Evolutionary conservation across 1,139 yeast species (phyloP).

Genomic region (Suhomyces bribrorum): DNA sequence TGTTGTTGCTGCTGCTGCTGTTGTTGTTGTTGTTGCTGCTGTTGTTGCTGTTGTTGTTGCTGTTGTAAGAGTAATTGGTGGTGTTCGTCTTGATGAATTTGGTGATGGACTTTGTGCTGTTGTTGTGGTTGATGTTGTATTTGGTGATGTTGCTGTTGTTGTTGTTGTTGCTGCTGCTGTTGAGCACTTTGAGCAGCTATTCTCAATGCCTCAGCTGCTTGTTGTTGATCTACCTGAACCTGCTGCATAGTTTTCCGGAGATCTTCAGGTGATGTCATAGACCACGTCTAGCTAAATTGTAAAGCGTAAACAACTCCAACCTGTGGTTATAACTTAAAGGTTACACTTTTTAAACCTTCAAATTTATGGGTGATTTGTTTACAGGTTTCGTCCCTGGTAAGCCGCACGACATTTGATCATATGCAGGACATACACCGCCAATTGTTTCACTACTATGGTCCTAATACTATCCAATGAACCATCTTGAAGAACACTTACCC

Average conservation of each 20-base stretch:
- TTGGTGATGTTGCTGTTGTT: constrained; percentile 4
- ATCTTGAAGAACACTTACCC: too few relatives aligned
- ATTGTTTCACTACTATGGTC: too few relatives aligned
- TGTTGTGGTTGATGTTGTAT: constrained; percentile 7
- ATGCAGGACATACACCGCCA: background rate
- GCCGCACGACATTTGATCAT: background rate
- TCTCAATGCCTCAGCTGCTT: constrained; percentile 16
- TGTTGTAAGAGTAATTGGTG: constrained; percentile 17
- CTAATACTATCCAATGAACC: too few relatives aligned
- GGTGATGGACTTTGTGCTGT: constrained; percentile 9
- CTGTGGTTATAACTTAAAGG: constrained; percentile 8
- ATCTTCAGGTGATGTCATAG: constrained; percentile 11
- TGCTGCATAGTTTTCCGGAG: constrained; percentile 11
- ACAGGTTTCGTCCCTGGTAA: constrained; percentile 6
- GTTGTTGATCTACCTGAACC: constrained; percentile 15
- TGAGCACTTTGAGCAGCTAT: constrained; percentile 15
- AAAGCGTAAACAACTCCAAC: constrained; percentile 12
- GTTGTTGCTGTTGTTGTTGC: constrained; percentile 8
- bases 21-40: constrained; percentile 12
- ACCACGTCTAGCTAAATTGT: constrained; percentile 7
- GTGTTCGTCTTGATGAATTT: constrained; percentile 16
- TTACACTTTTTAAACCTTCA: constrained; percentile 14
- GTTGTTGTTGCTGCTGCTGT: constrained; percentile 11
- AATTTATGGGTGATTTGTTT: constrained; percentile 9
- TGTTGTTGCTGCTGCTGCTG: constrained; percentile 15